These are phyloP conservation scores for Penicillium canescens DNA, from an alignment of 495 filamentous ascomycete genomes.

Conservation along the genomic window DNA sequence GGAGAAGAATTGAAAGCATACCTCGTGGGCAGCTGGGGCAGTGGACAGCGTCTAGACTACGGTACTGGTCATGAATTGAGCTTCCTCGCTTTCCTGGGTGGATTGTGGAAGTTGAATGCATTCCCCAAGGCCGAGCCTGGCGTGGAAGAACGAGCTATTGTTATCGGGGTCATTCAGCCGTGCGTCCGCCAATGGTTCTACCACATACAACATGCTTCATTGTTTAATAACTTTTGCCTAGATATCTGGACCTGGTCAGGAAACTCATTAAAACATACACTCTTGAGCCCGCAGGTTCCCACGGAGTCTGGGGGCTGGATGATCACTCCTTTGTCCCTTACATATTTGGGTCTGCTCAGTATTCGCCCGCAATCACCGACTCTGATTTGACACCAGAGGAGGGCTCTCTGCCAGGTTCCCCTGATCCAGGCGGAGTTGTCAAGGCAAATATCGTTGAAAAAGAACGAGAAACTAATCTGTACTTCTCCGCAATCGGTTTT, in stretches of 20 bases:
- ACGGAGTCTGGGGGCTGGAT: constrained; percentile 96
- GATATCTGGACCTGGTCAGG: constrained; percentile 84
- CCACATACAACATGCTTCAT: not conserved
- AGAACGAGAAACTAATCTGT: constrained; percentile 76
- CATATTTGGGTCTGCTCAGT: constrained; percentile 86
- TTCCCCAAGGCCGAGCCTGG: constrained; percentile 57
- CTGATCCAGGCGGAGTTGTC: constrained; percentile 66
- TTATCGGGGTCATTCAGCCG: constrained; percentile 80
- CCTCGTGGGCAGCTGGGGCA: constrained; percentile 85
- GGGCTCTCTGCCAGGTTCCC: constrained; percentile 71
- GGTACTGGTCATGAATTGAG: constrained; percentile 95
- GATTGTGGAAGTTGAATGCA: constrained; percentile 84
- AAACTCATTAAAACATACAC: constrained; percentile 86
- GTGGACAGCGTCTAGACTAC: constrained; percentile 86
- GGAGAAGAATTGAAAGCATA: constrained; percentile 74
- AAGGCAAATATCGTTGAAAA: constrained; percentile 65
- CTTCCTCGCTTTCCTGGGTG: constrained; percentile 87
- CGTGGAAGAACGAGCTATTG: constrained; percentile 71
- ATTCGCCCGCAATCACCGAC: constrained; percentile 69
- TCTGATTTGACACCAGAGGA: constrained; percentile 66
- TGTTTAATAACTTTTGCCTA: constrained; percentile 28
- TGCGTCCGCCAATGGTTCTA: constrained; percentile 42
- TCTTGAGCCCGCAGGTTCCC: constrained; percentile 90
- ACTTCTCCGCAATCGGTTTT: constrained; percentile 98
- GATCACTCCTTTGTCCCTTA: constrained; percentile 98